Base-by-base conservation (phyloP, 306 rosid species). In the Cicer judaicum region DNA sequence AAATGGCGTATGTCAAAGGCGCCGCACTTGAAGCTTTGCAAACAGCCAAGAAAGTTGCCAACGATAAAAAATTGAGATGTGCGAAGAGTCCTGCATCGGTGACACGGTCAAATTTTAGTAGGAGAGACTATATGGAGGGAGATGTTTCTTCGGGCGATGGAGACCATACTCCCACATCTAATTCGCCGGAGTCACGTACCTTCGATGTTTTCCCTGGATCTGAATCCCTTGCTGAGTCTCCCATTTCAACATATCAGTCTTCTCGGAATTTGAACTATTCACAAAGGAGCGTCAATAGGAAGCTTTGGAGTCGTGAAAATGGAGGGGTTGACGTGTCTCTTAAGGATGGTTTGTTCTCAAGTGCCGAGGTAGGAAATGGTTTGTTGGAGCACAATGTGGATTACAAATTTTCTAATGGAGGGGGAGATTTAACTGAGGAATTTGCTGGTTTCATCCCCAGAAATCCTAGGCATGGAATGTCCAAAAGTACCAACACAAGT, bases 11-110 rank as follows among this genome's bases (percentile, higher is more conserved):
- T 75, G 92, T 94, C 56, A 84, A 72, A 75, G 96, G 94, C 29
- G 97, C 97, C 64, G 97, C 98, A 15, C 89, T 77, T 82, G 98
- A 93, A 82, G 96, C 96, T 69, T 55, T 91, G 84, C 96, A 88
- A 85, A 87, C 92, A 49, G 97, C 96, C 13, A 90, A 79, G 79
- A 85, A 81, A 73, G 80, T 88, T 59, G 74, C 80, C 1, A 68
- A 54, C 0, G 92, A 82, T 53, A 85, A 85, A 73, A 89, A 81
- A 18, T 76, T 87, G 13, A 87, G 77, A 74, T 59, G 70, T 77
- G 81, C 67, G 8, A 88, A 81, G 66, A 76, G 84, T 68, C 87
- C 88, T 15, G 87, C 78, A 59, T 89, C 97, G 0, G 82, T 82
- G 64, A 79, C 86, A 0, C 93, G 96, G 13, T 93, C 96, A 46